Base-by-base conservation (phyloP, 2,329 filamentous ascomycete genomes). In the Sarocladiaceae sp. region DNA sequence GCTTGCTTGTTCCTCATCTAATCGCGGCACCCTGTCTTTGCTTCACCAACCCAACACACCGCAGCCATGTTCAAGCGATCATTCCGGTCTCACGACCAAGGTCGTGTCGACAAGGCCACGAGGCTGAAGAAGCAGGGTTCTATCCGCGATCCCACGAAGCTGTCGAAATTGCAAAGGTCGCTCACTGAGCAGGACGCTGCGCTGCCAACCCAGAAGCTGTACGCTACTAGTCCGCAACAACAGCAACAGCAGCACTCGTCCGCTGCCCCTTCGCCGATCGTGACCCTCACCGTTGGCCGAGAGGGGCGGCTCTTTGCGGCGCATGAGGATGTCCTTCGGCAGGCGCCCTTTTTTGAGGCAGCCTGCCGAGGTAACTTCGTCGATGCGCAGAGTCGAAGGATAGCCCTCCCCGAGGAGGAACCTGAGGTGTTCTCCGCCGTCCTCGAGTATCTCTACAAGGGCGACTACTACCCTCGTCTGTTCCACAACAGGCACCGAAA, bases 361-460 rank as follows among this genome's bases (percentile, higher is more conserved):
- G 77, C 80, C 55, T 78, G 88, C 59, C 81, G 79, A 58, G 80
- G 78, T 61, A 80, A 84, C 63, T 85, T 84, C 70, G 77, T 83
- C 65, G 83, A 85, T 62, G 76, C 68, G 70, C 80, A 76, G 82
- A 86, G 72, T 78, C 87, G 80, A 80, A 88, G 79, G 66, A 83
- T 79, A 73, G 85, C 73, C 73, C 85, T 78, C 59, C 73, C 73
- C 52, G 73, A 79, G 58, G 84, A 86, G 76, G 88, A 95, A 72
- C 88, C 90, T 55, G 89, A 95, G 73, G 79, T 94, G 65, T 87
- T 96, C 68, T 94, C 88, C 63, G 90, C 85, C 59, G 75, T 96
- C 58, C 88, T 96, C 70, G 90, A 96, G 73, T 96, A 90, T 66
- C 81, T 96, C 54, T 96, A 96, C 83, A 95, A 94, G 74, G 88